Conservation (phyloP, 2,329 filamentous ascomycete genomes). For the Aureobasidium sp. region DNA sequence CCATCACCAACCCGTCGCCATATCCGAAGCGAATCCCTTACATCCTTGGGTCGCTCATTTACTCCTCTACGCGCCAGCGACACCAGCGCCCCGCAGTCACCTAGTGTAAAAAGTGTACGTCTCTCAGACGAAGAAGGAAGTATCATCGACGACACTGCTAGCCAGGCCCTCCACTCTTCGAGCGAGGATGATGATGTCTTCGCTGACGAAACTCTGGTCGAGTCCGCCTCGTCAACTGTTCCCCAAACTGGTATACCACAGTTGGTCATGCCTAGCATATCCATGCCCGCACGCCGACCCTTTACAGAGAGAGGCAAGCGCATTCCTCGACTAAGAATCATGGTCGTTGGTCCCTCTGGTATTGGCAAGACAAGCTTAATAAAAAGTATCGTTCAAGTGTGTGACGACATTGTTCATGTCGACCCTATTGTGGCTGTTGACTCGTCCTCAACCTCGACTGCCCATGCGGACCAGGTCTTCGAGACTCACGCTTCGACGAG, state of each 20-base stretch:
- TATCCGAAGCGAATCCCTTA: conserved; percentile 24
- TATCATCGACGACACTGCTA: conserved; percentile 46
- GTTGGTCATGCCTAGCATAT: conserved; percentile 95
- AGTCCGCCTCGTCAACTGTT: conserved; percentile 21
- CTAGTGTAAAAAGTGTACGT: conserved; percentile 50
- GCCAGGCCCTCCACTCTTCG: conserved; percentile 47
- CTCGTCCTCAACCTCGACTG: conserved; percentile 12
- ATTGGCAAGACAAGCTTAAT: conserved; percentile 82
- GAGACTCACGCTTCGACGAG: conserved; percentile 40
- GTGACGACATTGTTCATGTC: conserved; percentile 88
- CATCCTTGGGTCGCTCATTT: conserved; percentile 32
- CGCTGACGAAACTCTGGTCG: conserved; percentile 28
- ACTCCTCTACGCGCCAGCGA: conserved; percentile 41
- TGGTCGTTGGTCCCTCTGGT: conserved; percentile 75
- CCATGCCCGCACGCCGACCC: conserved; percentile 77
- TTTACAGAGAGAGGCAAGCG: conserved; percentile 82
- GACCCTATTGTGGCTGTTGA: conserved; percentile 44
- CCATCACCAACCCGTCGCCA: conserved; percentile 21
- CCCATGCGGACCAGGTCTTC: conserved; percentile 21
- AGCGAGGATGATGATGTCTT: conserved; percentile 48
- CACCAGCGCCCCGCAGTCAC: conserved; percentile 52
- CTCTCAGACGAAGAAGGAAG: conserved; percentile 50
- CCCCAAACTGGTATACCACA: conserved; percentile 49
- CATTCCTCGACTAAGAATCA: conserved; percentile 79
- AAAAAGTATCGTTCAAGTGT: conserved; percentile 75